A percentile compares a stretch with the other conserved stretches of the same genome.
phyloP scores from a whole-genome alignment of 352 stramenopile genomes.

The Pythium brachiatum region DNA sequence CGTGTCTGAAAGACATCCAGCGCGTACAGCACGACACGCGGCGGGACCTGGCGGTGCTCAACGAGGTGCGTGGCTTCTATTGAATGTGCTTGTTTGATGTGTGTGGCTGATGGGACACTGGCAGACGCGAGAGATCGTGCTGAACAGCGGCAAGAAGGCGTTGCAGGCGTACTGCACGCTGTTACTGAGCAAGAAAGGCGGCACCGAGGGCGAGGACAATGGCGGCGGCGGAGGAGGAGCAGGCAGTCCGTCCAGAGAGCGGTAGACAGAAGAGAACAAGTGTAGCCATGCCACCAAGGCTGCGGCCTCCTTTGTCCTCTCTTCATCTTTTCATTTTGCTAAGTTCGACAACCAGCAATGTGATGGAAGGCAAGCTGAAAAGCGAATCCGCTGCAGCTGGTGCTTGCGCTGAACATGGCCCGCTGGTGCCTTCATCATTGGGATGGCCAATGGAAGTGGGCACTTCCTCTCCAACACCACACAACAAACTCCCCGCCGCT shows the following conservation, averaged over 20 bases:
- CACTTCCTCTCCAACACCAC: no score
- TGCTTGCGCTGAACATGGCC: no score
- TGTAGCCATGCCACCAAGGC: not conserved
- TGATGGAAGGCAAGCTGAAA: no score
- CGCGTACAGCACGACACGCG: constrained; percentile 52
- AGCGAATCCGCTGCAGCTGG: no score
- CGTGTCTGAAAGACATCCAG: constrained; percentile 55
- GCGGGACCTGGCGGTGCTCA: constrained; percentile 54
- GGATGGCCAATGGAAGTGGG: no score
- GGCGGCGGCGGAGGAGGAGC: constrained; percentile 1
- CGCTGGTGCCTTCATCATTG: no score
- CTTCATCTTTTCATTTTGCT: no score
- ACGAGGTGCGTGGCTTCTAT: constrained; percentile 38
- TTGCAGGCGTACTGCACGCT: constrained; percentile 70
- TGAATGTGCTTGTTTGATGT: no score
- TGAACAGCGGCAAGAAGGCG: constrained; percentile 69
- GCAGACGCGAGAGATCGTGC: constrained; percentile 62
- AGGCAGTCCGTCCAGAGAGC: not conserved
- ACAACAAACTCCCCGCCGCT: no score
- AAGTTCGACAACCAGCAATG: no score
- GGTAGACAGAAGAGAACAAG: not conserved
- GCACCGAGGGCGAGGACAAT: constrained; percentile 31
- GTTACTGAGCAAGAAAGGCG: constrained; percentile 54
- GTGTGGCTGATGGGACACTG: no score
- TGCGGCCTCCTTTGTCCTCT: constrained; percentile 11